phyloP scores from a whole-genome alignment of 495 filamentous ascomycete genomes.

The Paragyromitra xinjiangensis region DNA sequence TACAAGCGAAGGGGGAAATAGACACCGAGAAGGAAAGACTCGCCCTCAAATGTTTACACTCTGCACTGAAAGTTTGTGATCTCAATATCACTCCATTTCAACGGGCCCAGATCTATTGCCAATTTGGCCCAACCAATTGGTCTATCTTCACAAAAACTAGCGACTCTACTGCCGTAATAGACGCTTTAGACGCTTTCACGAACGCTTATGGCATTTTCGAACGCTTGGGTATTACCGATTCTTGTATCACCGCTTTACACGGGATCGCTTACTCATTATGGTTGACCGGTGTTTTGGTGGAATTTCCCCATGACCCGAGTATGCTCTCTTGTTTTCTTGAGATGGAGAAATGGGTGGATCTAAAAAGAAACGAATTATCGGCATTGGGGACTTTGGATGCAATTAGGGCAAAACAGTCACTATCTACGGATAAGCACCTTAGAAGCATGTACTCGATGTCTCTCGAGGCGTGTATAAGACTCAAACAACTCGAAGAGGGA shows the following conservation, averaged over 20 bases:
- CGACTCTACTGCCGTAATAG: neutral
- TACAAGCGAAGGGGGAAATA: constrained; percentile 8
- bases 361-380: constrained; percentile 11
- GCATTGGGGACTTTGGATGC: constrained; percentile 11
- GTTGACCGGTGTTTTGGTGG: neutral
- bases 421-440: neutral
- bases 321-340: constrained; percentile 13
- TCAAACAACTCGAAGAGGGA: neutral
- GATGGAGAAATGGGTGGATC: constrained; percentile 23
- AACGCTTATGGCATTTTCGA: neutral
- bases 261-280: constrained; percentile 10
- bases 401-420: neutral
- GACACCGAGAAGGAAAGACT: neutral
- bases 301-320: neutral
- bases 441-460: constrained; percentile 22
- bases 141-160: constrained; percentile 7
- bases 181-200: neutral
- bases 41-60: neutral
- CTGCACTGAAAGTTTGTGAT: constrained; percentile 1
- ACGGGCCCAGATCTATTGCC: constrained; percentile 3
- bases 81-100: neutral
- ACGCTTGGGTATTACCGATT: neutral
- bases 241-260: neutral
- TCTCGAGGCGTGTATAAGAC: neutral
- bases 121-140: neutral